Base-by-base conservation (phyloP, 768 basidiomycete species). In the Pulveroboletus ravenelii region DNA sequence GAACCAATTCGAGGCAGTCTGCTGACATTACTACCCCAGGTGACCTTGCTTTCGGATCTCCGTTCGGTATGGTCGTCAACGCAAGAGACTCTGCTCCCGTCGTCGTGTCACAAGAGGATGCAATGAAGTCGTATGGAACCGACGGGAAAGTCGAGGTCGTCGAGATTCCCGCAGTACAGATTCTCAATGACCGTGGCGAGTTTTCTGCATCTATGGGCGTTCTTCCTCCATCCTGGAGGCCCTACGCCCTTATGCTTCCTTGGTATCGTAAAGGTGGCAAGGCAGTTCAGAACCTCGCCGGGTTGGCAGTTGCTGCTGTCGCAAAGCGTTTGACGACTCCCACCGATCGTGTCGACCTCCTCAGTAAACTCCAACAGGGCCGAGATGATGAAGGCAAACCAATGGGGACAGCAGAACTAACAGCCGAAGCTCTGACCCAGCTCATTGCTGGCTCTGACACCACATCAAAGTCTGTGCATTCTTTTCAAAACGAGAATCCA, bases 391-490 rank as follows among this genome's bases (percentile, higher is more conserved):
- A 78, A 25, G 93, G 93, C 14, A 81, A 90, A 4, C 81, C 77
- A 1, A 85, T 96, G 86, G 82, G 86, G 0, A 75, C 77, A 25
- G 82, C 81, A 57, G 93, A 95, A 63, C 70, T 96, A 49, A 95
- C 91, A 1, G 92, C 92, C 0, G 93, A 96, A 71, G 86, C 87
- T 40, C 68, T 89, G 17, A 92, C 91, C 1, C 80, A 92, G 42
- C 76, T 93, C 15, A 92, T 93, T 55, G 90, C 90, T 6, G 92
- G 92, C 1, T 88, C 86, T 4, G 93, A 96, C 61, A 96, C 93
- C 1, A 95, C 93, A 0, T 93, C 92, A 41, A 96, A 95, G 89
- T 90, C 57, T 53, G 84, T 38, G 34, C 35, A 17, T 41, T 42
- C 9, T 13, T 13, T 4, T 29, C 25, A 23, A 38, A 31, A 25